These are phyloP conservation scores for Starmera dryadoides DNA, from an alignment of 805 yeast species.

Conservation along the genomic window DNA sequence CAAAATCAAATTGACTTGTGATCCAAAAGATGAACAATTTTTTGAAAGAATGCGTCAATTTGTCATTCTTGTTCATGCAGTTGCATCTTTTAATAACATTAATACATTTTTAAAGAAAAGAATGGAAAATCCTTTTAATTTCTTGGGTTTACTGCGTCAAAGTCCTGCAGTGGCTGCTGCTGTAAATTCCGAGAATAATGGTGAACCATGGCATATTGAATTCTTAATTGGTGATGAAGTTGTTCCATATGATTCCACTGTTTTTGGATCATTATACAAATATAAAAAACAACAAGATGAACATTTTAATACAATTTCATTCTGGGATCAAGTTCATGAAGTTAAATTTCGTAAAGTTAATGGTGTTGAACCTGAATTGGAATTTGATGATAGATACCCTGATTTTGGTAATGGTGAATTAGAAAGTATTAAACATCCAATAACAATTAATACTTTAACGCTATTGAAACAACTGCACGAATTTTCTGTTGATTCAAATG, in stretches of 20 bases:
- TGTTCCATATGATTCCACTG: slow-evolving; percentile 60
- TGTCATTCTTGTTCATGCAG: slow-evolving; percentile 40
- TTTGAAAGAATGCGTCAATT: slow-evolving; percentile 20
- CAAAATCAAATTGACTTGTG: slow-evolving; percentile 44
- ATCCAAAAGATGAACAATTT: slow-evolving; percentile 20
- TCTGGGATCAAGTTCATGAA: slow-evolving; percentile 55
- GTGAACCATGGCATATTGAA: slow-evolving; percentile 35
- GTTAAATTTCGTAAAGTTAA: slow-evolving; percentile 37
- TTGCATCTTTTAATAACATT: slow-evolving; percentile 40
- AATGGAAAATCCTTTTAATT: slow-evolving; percentile 21
- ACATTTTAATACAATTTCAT: slow-evolving; percentile 35
- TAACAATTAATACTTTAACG: slow-evolving; percentile 30
- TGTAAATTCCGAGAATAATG: slow-evolving; percentile 4
- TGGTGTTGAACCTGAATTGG: slow-evolving; percentile 17
- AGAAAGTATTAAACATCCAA: slow-evolving; percentile 23
- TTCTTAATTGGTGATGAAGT: slow-evolving; percentile 51
- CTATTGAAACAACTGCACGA: slow-evolving; percentile 42
- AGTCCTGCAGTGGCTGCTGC: slow-evolving; percentile 6
- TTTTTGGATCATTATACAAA: slow-evolving; percentile 67
- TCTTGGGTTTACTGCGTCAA: slow-evolving; percentile 3
- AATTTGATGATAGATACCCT: slow-evolving; percentile 23
- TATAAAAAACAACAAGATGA: slow-evolving; percentile 31
- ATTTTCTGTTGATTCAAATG: slow-evolving; percentile 9
- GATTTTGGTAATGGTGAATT: slow-evolving; percentile 20
- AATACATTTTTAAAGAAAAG: slow-evolving; percentile 36